A percentile compares a stretch with the other conserved stretches of the same genome.
phyloP scores from a whole-genome alignment of 208 protist species.

The Trypanosoma conorhini region DNA sequence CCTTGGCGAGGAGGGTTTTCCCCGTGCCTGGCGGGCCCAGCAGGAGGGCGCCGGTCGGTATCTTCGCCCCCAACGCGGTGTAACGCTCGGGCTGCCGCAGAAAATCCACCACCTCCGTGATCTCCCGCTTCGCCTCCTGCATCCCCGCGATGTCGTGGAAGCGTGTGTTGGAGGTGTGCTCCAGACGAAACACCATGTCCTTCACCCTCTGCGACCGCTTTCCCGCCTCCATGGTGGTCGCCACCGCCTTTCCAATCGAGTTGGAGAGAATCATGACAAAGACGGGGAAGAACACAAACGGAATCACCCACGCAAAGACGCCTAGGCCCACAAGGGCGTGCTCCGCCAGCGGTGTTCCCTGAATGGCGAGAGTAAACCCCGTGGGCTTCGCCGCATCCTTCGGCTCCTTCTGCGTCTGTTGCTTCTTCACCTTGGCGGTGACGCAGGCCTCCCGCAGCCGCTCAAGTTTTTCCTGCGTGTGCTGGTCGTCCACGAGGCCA shows the following conservation, averaged over 20 bases:
- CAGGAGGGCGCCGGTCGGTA: conserved; percentile 85
- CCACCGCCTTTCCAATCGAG: conserved; percentile 61
- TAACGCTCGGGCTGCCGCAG: conserved; percentile 85
- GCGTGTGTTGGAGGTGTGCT: conserved; percentile 50
- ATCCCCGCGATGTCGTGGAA: conserved; percentile 91
- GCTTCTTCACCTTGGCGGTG: conserved; percentile 1
- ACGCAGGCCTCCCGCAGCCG: conserved; percentile 32
- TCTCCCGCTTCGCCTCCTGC: conserved; percentile 96
- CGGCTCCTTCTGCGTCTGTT: conserved; percentile 4
- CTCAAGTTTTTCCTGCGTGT: conserved; percentile 63
- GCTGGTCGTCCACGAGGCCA: conserved; percentile 51
- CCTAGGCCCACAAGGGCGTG: conserved; percentile 56
- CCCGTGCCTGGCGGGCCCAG: conserved; percentile 93
- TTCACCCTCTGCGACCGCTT: conserved; percentile 56
- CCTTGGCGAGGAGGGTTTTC: conserved; percentile 95
- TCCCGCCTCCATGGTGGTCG: conserved; percentile 42
- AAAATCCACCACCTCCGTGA: conserved; percentile 97
- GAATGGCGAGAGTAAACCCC: conserved; percentile 43
- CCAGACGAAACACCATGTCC: conserved; percentile 73
- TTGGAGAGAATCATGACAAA: conserved; percentile 76
- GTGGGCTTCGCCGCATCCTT: conserved; percentile 19
- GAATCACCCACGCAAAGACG: conserved; percentile 77
- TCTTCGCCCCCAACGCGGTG: conserved; percentile 75
- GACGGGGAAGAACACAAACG: conserved; percentile 84
- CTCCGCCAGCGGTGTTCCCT: conserved; percentile 58